Evolutionary conservation across 164 flowering plant species (phyloP), one percentile per base, ranked within the genome.

Genomic region (Annona squamosa): DNA sequence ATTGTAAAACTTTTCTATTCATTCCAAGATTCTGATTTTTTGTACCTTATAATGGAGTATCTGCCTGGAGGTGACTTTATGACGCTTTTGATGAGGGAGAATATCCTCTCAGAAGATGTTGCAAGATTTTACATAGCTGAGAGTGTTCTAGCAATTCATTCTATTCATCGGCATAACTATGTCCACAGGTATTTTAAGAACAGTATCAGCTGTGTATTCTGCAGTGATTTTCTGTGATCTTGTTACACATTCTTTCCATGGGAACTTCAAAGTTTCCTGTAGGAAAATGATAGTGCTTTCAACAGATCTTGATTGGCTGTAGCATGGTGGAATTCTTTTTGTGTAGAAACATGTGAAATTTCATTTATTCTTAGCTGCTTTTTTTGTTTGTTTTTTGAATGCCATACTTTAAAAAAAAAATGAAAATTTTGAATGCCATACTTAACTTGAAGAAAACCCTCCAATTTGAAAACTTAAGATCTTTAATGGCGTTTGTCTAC

Each of bases 1-100:
- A 90, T 93, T 70, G 98, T 93, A 56, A 83, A 89, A 71, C 97
- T 93, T 52, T 89, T 78, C 76, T 93, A 85, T 78, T 93, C 98
- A 41, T 93, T 93, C 79, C 98, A 91, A 86, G 98, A 91, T 84
- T 88, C 94, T 42, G 93, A 87, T 67, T 93, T 79, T 82, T 81
- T 93, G 76, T 93, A 93, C 81, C 97, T 93, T 70, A 93, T 93
- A 75, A 93, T 91, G 98, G 98, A 93, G 83, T 93, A 93, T 85
- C 81, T 93, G 80, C 98, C 98, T 76, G 98, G 98, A 76, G 98
- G 98, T 77, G 98, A 93, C 81, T 86, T 93, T 69, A 91, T 93
- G 97, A 90, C 94, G 66, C 84, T 91, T 68, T 75, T 93, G 73
- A 91, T 93, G 97, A 91, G 94, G 77, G 90, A 88, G 80, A 90